Evolutionary conservation across 768 basidiomycete species (phyloP).

Genomic region (Suillus sp.): DNA sequence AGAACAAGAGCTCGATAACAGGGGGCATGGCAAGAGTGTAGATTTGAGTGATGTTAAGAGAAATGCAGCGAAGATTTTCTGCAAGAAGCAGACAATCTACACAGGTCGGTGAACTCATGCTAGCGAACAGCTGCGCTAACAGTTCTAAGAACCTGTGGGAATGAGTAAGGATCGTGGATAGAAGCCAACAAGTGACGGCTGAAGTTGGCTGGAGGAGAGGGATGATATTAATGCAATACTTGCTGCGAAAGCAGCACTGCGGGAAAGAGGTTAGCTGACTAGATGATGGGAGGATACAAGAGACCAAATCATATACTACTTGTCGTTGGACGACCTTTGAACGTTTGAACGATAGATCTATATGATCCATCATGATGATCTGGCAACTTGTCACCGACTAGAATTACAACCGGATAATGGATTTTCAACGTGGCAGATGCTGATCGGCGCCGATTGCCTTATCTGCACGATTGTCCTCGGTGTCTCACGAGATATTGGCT

Average conservation of each 20-base stretch:
- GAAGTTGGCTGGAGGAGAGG: slow-evolving; percentile 24
- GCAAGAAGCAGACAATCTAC: slow-evolving; percentile 67
- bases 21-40: slow-evolving; percentile 61
- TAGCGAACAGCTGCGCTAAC: slow-evolving; percentile 9
- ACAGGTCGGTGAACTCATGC: slow-evolving; percentile 46
- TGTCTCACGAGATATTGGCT: neutral
- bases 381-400: neutral
- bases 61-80: slow-evolving; percentile 70
- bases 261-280: slow-evolving; percentile 19
- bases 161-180: slow-evolving; percentile 22
- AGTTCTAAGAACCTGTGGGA: slow-evolving; percentile 36
- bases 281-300: slow-evolving; percentile 32
- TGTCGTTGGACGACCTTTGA: neutral
- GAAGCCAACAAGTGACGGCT: slow-evolving; percentile 17
- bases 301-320: slow-evolving; percentile 11
- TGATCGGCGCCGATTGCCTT: neutral
- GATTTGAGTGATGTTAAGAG: slow-evolving; percentile 49
- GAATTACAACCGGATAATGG: neutral
- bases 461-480: neutral
- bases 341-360: neutral
- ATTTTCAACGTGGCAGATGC: neutral
- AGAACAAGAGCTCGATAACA: slow-evolving; percentile 61
- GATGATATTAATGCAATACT: slow-evolving; percentile 46
- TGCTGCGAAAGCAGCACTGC: slow-evolving; percentile 33
- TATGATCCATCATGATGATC: slow-evolving; percentile 3